phyloP scores from a whole-genome alignment of 768 basidiomycete species.

The Dioszegia hungarica region DNA sequence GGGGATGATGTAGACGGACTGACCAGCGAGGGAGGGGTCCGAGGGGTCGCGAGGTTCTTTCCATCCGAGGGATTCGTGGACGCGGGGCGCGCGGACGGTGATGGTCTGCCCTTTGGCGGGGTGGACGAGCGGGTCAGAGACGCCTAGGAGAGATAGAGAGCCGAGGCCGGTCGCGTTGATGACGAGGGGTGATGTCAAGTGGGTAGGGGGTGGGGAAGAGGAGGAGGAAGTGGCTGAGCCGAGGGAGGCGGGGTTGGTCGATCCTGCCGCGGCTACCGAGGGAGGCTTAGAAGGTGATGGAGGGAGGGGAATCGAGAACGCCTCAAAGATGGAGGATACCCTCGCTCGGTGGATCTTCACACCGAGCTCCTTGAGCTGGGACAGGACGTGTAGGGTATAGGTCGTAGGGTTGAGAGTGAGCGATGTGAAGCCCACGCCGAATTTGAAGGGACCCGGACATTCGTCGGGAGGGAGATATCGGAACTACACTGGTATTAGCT shows the following conservation, averaged over 20 bases:
- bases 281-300: too few species aligned
- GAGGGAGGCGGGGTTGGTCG: neutral
- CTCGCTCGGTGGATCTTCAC: conserved; percentile 54
- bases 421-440: conserved; percentile 54
- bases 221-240: too few species aligned
- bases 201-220: conserved; percentile 4
- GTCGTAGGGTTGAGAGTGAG: conserved; percentile 56
- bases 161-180: conserved; percentile 61
- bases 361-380: conserved; percentile 50
- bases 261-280: too few species aligned
- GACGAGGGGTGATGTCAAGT: conserved; percentile 29
- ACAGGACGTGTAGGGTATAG: conserved; percentile 57
- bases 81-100: conserved; percentile 64
- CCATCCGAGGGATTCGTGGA: conserved; percentile 48
- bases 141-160: conserved; percentile 69
- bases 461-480: conserved; percentile 14
- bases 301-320: conserved; percentile 39
- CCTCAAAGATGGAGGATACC: conserved; percentile 55
- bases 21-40: neutral
- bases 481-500: conserved; percentile 9
- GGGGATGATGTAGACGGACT: conserved; percentile 58
- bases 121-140: conserved; percentile 66
- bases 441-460: conserved; percentile 13
- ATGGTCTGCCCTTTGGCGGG: conserved; percentile 84
- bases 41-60: neutral